These are phyloP conservation scores for Sarocladium kiliense DNA, from an alignment of 2,329 filamentous ascomycete species.

Conservation along the genomic window DNA sequence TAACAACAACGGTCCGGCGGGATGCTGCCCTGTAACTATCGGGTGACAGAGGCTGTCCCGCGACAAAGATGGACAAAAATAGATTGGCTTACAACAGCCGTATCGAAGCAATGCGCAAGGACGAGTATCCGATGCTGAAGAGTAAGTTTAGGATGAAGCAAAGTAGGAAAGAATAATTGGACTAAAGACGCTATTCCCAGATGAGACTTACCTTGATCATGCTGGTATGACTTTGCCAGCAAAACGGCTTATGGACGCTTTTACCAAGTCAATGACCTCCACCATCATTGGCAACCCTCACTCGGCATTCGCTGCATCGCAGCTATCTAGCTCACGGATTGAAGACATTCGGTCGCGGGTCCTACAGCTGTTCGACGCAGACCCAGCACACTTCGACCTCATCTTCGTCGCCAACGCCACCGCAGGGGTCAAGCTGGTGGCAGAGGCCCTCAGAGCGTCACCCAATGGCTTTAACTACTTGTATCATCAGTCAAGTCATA, in stretches of 20 bases:
- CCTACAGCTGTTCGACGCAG: slow-evolving; percentile 73
- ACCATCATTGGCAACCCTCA: slow-evolving; percentile 89
- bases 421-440: slow-evolving; percentile 80
- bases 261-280: slow-evolving; percentile 71
- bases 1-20: neutral
- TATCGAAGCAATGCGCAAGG: slow-evolving; percentile 53
- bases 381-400: slow-evolving; percentile 76
- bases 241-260: slow-evolving; percentile 74
- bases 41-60: neutral
- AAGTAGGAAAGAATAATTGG: no score
- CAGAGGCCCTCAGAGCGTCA: slow-evolving; percentile 67
- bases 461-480: slow-evolving; percentile 72
- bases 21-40: neutral
- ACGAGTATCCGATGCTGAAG: slow-evolving; percentile 66
- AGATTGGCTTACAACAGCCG: slow-evolving; percentile 45
- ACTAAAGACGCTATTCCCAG: no score
- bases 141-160: no score
- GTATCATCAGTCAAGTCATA: slow-evolving; percentile 82
- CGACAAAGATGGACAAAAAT: neutral
- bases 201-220: slow-evolving; percentile 82
- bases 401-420: slow-evolving; percentile 92
- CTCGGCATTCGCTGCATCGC: slow-evolving; percentile 76
- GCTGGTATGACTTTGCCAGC: slow-evolving; percentile 84
- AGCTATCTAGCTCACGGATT: slow-evolving; percentile 60
- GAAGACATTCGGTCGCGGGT: slow-evolving; percentile 70